Evolutionary conservation across 1,284 basidiomycete species (phyloP).

Genomic region (Stygiomarasmius scandens): DNA sequence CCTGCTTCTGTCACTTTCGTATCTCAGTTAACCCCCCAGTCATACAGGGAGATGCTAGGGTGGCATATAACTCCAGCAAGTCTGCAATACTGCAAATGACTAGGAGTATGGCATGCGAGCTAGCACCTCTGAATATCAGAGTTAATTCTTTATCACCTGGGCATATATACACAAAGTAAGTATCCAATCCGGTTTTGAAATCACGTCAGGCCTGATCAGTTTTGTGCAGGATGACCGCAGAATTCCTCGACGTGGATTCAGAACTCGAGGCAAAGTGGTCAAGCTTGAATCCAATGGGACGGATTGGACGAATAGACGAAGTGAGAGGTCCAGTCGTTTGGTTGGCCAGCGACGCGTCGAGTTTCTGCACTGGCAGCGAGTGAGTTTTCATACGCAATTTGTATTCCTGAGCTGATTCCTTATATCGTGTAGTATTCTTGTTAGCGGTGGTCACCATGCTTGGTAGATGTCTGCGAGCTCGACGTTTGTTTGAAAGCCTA

Average conservation of each 20-base stretch:
- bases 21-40: slow-evolving; percentile 15
- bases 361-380: slow-evolving; percentile 78
- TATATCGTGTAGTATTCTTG: slow-evolving; percentile 54
- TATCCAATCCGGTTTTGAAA: not conserved
- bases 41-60: slow-evolving; percentile 69
- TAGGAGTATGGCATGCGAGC: slow-evolving; percentile 83
- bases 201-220: not conserved
- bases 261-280: slow-evolving; percentile 74
- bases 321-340: slow-evolving; percentile 75
- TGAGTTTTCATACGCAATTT: slow-evolving; percentile 38
- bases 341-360: slow-evolving; percentile 80
- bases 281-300: slow-evolving; percentile 72
- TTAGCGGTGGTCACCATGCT: slow-evolving; percentile 70
- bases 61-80: slow-evolving; percentile 82
- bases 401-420: slow-evolving; percentile 8
- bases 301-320: slow-evolving; percentile 78
- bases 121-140: slow-evolving; percentile 69
- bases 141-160: slow-evolving; percentile 78
- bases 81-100: slow-evolving; percentile 82
- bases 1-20: slow-evolving; percentile 18
- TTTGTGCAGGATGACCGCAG: slow-evolving; percentile 70
- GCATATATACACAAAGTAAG: slow-evolving; percentile 73
- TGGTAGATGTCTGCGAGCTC: too few species aligned
- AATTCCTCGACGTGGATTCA: slow-evolving; percentile 72
- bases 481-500: too few species aligned